Percentiles rank a stretch among this genome's conserved stretches.
Conservation (phyloP, 2,329 filamentous ascomycete genomes). For the Amauroascus verrucosus region DNA sequence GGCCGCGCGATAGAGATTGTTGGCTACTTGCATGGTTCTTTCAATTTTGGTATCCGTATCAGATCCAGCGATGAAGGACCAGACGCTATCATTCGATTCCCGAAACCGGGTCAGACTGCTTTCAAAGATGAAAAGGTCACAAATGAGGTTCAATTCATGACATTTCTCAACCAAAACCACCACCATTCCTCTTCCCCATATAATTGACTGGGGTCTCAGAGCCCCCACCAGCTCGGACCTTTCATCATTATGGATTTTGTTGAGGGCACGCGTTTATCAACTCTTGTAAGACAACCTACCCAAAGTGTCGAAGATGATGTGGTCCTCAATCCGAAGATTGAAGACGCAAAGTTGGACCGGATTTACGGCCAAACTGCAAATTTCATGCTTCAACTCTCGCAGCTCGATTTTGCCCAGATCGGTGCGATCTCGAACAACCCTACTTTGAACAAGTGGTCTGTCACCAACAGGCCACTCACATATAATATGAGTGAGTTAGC, state of each 20-base stretch:
- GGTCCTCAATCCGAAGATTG: constrained; percentile 20
- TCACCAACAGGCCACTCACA: constrained; percentile 30
- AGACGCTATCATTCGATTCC: constrained; percentile 20
- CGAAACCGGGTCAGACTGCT: constrained; percentile 15
- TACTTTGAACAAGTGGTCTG: constrained; percentile 19
- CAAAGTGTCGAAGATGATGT: constrained; percentile 15
- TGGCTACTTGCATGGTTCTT: constrained; percentile 3
- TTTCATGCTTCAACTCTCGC: constrained; percentile 33
- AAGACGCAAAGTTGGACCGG: not conserved
- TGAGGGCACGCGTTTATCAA: constrained; percentile 19
- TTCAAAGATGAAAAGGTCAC: constrained; percentile 21
- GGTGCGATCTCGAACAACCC: constrained; percentile 18
- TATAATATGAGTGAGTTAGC: constrained; percentile 37
- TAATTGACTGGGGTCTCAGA: constrained; percentile 18
- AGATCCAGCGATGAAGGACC: not conserved
- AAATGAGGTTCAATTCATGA: constrained; percentile 15
- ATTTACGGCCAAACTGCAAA: constrained; percentile 36
- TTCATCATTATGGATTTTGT: constrained; percentile 31
- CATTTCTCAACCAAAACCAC: constrained; percentile 16
- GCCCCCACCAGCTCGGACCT: constrained; percentile 21
- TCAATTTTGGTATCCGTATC: constrained; percentile 1
- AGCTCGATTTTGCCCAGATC: constrained; percentile 30
- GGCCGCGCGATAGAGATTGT: not conserved
- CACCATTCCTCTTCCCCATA: constrained; percentile 15
- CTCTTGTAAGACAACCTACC: constrained; percentile 22